These are phyloP conservation scores for Agaricus sinodeliciosus DNA, from an alignment of 768 basidiomycete species.

Conservation along the genomic window DNA sequence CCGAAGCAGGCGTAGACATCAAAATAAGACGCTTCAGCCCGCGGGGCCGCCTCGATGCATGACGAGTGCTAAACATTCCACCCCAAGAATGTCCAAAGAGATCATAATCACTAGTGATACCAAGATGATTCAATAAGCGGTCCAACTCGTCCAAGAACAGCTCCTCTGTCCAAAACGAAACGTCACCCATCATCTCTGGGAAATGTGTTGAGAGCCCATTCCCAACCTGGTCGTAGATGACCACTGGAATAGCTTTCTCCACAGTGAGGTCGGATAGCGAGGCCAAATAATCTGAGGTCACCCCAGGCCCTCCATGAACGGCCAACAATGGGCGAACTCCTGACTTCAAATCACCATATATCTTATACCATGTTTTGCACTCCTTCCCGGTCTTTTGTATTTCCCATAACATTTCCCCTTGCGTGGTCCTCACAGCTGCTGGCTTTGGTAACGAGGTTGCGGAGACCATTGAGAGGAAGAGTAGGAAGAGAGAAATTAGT, in stretches of 20 bases:
- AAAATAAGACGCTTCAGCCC: conserved; percentile 42
- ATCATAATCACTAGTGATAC: conserved; percentile 35
- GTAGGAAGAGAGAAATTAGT: too few species aligned
- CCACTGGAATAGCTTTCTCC: conserved; percentile 33
- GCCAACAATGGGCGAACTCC: conserved; percentile 36
- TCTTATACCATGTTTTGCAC: conserved; percentile 43
- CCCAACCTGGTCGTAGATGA: conserved; percentile 54
- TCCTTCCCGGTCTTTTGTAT: not conserved
- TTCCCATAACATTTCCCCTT: conserved; percentile 7
- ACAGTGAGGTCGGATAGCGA: conserved; percentile 31
- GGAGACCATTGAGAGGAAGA: too few species aligned
- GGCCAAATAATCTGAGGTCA: conserved; percentile 34
- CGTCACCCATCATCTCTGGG: conserved; percentile 32
- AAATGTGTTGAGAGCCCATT: conserved; percentile 49
- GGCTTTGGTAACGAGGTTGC: too few species aligned
- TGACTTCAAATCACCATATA: conserved; percentile 35
- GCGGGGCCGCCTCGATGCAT: conserved; percentile 30
- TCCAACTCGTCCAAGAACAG: conserved; percentile 48
- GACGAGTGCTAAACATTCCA: conserved; percentile 40
- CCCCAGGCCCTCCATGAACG: conserved; percentile 51
- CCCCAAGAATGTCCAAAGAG: conserved; percentile 48
- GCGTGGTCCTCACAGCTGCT: not conserved
- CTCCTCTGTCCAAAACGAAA: conserved; percentile 44
- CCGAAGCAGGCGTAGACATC: conserved; percentile 37
- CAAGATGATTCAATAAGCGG: conserved; percentile 37